Base-by-base conservation (phyloP, 2,329 filamentous ascomycete species). In the Endoconidiophora polonica region DNA sequence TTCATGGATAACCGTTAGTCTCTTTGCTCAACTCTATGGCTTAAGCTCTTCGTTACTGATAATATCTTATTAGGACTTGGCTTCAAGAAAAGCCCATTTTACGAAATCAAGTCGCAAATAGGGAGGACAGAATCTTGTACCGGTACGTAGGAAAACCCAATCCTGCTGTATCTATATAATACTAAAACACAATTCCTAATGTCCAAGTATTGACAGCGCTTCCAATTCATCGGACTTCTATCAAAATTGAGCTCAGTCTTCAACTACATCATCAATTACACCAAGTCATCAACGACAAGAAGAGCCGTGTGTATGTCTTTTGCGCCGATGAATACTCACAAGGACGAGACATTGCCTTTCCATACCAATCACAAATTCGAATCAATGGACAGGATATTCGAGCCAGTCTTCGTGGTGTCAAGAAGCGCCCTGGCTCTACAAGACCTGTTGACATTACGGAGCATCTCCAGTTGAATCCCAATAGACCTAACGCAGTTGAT, bases 371-470 rank as follows among this genome's bases (percentile, higher is more conserved):
- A 29, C 91, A 98, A 62, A 73, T 98, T 52, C 90, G 87, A 61
- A 77, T 94, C 50, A 98, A 98, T 58, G 74, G 79, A 7, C 83
- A 83, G 33, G 86, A 95, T 52, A 74, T 95, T 57, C 91, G 90
- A 63, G 82, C 83, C n/a, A 98, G 96, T 62, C 73, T 94, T 57
- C 83, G 91, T 57, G 91, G 91, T 3, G 66, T 98, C 54, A 98
- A 98, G 66, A 95, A 94, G 63, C 94, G 91, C 63, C 86, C 90
- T 5, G 91, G 91, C 20, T 93, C 91, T 42, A 98, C 91, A 39
- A 80, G 86, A 59, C 91, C 91, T 5, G 87, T 86, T 44, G 91
- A 98, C 65, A 83, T 98, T 54, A 98, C 91, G 5, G 70, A 75
- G 56, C 73, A 77, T 53, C 69, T 96, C 43, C 77, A 81, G 16